Conservation (phyloP, 805 yeast species). For the Myxozyma lipomycoides region DNA sequence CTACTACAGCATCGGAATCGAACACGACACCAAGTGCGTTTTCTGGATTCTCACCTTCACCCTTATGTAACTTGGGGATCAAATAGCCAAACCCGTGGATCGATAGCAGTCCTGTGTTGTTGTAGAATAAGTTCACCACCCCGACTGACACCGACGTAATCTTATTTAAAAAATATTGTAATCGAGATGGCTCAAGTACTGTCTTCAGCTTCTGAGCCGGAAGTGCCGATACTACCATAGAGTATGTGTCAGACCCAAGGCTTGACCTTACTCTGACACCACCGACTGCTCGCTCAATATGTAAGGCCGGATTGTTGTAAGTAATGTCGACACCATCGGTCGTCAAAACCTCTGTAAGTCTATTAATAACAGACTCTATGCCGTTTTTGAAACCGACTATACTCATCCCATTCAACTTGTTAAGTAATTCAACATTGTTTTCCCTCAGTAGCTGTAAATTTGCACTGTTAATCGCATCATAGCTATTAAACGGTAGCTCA, state of each 20-base stretch:
- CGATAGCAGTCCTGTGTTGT: slow-evolving; percentile 43
- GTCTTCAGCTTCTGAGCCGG: slow-evolving; percentile 18
- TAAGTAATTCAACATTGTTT: slow-evolving; percentile 31
- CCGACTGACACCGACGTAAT: slow-evolving; percentile 57
- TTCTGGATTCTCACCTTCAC: slow-evolving; percentile 44
- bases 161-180: slow-evolving; percentile 30
- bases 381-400: slow-evolving; percentile 18
- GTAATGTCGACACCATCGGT: slow-evolving; percentile 3
- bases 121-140: slow-evolving; percentile 65
- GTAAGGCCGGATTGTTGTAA: slow-evolving; percentile 4
- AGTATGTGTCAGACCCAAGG: slow-evolving; percentile 2
- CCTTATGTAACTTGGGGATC: slow-evolving; percentile 56
- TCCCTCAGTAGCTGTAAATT: slow-evolving; percentile 29
- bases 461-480: background rate
- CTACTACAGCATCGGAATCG: slow-evolving; percentile 60
- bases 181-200: background rate
- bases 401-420: slow-evolving; percentile 8
- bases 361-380: slow-evolving; percentile 11
- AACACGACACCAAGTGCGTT: slow-evolving; percentile 79
- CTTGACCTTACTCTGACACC: slow-evolving; percentile 8
- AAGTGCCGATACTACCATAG: slow-evolving; percentile 36
- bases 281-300: slow-evolving; percentile 9
- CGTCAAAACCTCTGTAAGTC: slow-evolving; percentile 1
- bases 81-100: slow-evolving; percentile 81
- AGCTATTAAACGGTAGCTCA: background rate